Evolutionary conservation across 2,329 filamentous ascomycete species (phyloP), one percentile per base, ranked within the genome.

Genomic region (Ophiocordyceps polyrhachis-furcata): DNA sequence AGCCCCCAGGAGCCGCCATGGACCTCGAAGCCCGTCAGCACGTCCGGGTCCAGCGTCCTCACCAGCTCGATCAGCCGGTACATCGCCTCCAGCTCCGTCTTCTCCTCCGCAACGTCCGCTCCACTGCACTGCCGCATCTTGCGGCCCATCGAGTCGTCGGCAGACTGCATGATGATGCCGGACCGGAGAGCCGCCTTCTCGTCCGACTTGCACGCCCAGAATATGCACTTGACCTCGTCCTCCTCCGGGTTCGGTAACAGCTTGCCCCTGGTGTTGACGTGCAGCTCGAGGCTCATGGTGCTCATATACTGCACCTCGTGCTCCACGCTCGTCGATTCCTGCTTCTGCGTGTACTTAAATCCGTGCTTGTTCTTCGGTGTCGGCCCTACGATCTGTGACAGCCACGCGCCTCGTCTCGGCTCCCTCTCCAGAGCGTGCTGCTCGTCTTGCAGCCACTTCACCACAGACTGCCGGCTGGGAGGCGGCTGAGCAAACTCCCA

Each of bases 1-100:
- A 98, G 1, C 93, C 91, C 91, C 91, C 91, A 98, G 0, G 88
- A 95, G 47, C 78, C 74, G 44, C 87, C 85, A 55, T 95, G 87
- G 0, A 96, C 87, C 60, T 98, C 91, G 53, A 91, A 98, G 0
- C 91, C 91, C 0, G 88, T 91, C 40, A 98, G 67, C 25, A 98
- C 83, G 55, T 98, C 91, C 0, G 91, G 91, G 58, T 98, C 91
- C 53, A 83, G 73, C 3, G 68, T 67, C 35, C 87, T 77, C 19
- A 98, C 89, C 53, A 94, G 79, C 52, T 91, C 81, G 15, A 94
- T 79, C 60, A 96, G 74, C n/a, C 78, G 74, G 40, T 83, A 82
- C 58, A 98, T 76, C 28, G 95, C 61, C 50, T 93, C 86, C 3
- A 94, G 70, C 59, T 98, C 91, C 0, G 81, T 80, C 11, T 70